Conservation (phyloP, 2,329 filamentous ascomycete species). For the Trichoderma aggressivum region DNA sequence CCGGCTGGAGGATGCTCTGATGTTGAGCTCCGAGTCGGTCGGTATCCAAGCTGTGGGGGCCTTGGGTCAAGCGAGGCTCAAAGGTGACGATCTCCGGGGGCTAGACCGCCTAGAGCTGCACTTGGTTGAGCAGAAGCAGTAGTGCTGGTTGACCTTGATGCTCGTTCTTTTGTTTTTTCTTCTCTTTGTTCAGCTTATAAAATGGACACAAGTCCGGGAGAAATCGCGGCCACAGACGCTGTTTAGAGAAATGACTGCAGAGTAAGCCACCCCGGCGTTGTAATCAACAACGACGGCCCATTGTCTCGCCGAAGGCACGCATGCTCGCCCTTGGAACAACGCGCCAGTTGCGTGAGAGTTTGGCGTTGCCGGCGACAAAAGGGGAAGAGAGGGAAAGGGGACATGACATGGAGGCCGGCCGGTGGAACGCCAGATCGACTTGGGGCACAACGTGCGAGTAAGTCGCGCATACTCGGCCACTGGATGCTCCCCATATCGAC, state of each 20-base stretch:
- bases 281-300: not conserved
- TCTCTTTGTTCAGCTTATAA: not conserved
- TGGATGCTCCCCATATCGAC: not conserved
- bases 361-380: slow-evolving; percentile 2
- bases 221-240: not conserved
- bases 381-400: slow-evolving; percentile 10
- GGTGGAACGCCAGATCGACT: slow-evolving; percentile 13
- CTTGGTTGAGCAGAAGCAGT: slow-evolving; percentile 1
- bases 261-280: not conserved
- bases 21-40: slow-evolving; percentile 11
- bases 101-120: slow-evolving; percentile 12
- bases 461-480: not conserved
- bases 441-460: slow-evolving; percentile 11
- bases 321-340: slow-evolving; percentile 11
- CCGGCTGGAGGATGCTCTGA: not conserved
- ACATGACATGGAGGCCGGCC: slow-evolving; percentile 5
- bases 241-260: not conserved
- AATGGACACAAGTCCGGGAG: not conserved
- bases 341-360: slow-evolving; percentile 5
- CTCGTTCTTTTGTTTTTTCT: not conserved
- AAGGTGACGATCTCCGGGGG: slow-evolving; percentile 14
- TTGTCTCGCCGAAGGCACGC: slow-evolving; percentile 15
- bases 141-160: not conserved
- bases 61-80: slow-evolving; percentile 16
- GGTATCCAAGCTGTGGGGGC: slow-evolving; percentile 8